A percentile compares a stretch with the other conserved stretches of the same genome.
These are phyloP conservation scores for Hyaloscypha bicolor DNA, from an alignment of 495 filamentous ascomycete species.

Conservation along the genomic window DNA sequence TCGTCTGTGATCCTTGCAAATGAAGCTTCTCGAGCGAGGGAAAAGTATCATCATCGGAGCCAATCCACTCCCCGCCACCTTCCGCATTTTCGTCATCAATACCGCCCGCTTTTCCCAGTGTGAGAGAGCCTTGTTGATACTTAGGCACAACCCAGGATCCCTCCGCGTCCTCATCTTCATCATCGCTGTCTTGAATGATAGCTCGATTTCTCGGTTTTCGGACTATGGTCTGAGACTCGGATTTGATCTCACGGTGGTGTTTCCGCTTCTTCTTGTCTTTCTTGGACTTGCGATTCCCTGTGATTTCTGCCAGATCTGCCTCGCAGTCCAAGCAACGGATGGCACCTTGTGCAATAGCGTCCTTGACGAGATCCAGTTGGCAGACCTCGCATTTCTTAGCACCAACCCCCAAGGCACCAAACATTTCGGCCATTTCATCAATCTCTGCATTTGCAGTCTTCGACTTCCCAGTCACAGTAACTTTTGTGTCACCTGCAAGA, in stretches of 20 bases:
- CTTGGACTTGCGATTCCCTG: slow-evolving; percentile 33
- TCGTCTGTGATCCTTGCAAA: slow-evolving; percentile 7
- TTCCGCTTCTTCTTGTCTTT: slow-evolving; percentile 28
- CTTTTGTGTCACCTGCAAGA: slow-evolving; percentile 60
- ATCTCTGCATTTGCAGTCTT: slow-evolving; percentile 56
- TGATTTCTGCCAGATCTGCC: slow-evolving; percentile 55
- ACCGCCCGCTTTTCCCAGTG: slow-evolving; percentile 77
- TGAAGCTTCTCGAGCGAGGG: slow-evolving; percentile 29
- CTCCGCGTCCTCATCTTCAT: slow-evolving; percentile 60
- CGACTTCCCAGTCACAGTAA: slow-evolving; percentile 44
- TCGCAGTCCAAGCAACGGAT: slow-evolving; percentile 75
- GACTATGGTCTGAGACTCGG: slow-evolving; percentile 18
- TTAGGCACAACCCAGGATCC: slow-evolving; percentile 77
- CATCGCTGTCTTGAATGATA: slow-evolving; percentile 43
- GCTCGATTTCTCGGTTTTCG: slow-evolving; percentile 41
- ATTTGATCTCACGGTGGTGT: slow-evolving; percentile 41
- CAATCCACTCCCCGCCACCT: slow-evolving; percentile 78
- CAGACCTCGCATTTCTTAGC: slow-evolving; percentile 90
- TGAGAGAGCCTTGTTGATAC: slow-evolving; percentile 53
- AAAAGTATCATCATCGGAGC: slow-evolving; percentile 61
- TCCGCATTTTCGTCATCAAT: slow-evolving; percentile 85
- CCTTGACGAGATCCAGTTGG: slow-evolving; percentile 64
- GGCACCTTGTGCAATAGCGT: slow-evolving; percentile 58
- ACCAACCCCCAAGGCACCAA: slow-evolving; percentile 80
- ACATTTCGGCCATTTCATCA: slow-evolving; percentile 82